Evolutionary conservation across 495 filamentous ascomycete species (phyloP), one percentile per base, ranked within the genome.

Genomic region (Cairneyella variabilis): DNA sequence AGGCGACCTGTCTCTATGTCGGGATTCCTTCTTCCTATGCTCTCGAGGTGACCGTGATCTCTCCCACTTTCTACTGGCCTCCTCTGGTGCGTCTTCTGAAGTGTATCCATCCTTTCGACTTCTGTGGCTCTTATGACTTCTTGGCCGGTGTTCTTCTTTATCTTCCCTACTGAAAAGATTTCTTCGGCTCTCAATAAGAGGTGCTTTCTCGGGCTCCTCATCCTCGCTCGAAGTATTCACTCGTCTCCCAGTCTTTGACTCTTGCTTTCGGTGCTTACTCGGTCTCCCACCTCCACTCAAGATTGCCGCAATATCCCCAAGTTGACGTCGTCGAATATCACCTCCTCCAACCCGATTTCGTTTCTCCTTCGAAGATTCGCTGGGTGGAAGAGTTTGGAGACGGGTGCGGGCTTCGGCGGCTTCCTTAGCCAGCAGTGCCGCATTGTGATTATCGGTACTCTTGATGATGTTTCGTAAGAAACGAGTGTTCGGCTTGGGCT

Each of bases 401-500:
- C 72, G 75, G 42, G 59, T 65, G 42, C 75, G 71, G 8, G 74
- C 67, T 71, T 74, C 83, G 63, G 55, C 80, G 34, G 84, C 82
- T 65, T 97, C 92, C 58, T 86, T 96, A 0, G 84, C 89, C 36
- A 85, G 79, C 48, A 97, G 73, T 5, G 90, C 87, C 11, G 88
- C 80, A 78, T 98, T 98, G 68, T 98, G 93, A 47, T 59, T 88
- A 54, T 93, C 88, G 1, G 90, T 92, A 51, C 95, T 86, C 53
- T 84, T 85, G 58, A 98, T 87, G 47, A 97, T 87, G 57, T 93
- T 88, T 22, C 84, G 82, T 11, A 98, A 73, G 59, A 97, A 97
- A 38, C 88, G 76, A 0, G 87, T 96, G 60, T 98, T 97, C 12
- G 92, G 89, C 61, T 90, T 96, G 2, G 89, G 89, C 47, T 90